Conservation (phyloP, 2,329 filamentous ascomycete species). For the Fusarium oxysporum region DNA sequence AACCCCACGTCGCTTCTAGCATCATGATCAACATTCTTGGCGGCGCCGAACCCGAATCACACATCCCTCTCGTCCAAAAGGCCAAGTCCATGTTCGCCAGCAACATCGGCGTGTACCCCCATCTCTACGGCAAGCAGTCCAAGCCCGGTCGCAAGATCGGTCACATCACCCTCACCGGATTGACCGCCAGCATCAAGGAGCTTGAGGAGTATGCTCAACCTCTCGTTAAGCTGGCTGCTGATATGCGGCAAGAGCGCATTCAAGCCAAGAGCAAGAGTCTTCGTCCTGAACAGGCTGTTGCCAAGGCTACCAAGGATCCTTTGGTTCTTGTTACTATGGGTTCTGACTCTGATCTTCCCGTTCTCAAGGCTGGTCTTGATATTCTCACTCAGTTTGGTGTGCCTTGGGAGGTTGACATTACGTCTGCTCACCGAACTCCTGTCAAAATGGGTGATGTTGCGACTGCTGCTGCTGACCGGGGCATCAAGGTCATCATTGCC, state of each 20-base stretch:
- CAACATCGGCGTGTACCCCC: slow-evolving; percentile 69
- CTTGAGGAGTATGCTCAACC: slow-evolving; percentile 69
- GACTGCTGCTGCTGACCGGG: slow-evolving; percentile 69
- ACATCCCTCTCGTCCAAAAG: slow-evolving; percentile 62
- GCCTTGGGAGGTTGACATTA: slow-evolving; percentile 79
- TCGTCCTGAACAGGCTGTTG: slow-evolving; percentile 48
- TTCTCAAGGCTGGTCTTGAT: slow-evolving; percentile 73
- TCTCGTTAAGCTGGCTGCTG: slow-evolving; percentile 74
- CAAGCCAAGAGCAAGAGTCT: slow-evolving; percentile 53
- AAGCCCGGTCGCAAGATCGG: slow-evolving; percentile 94
- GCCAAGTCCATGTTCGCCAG: slow-evolving; percentile 58
- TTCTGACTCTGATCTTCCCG: slow-evolving; percentile 80
- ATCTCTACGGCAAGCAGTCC: slow-evolving; percentile 92
- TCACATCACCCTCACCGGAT: slow-evolving; percentile 85
- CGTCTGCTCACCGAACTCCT: slow-evolving; percentile 82
- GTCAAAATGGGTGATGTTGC: slow-evolving; percentile 76
- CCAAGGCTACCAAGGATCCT: slow-evolving; percentile 50
- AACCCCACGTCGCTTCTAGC: slow-evolving; percentile 68
- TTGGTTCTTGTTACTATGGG: slow-evolving; percentile 86
- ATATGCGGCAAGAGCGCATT: slow-evolving; percentile 67
- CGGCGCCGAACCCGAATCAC: slow-evolving; percentile 72
- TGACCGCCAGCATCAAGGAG: slow-evolving; percentile 70
- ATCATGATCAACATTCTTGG: slow-evolving; percentile 89
- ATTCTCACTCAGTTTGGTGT: slow-evolving; percentile 77
- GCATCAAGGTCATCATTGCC: slow-evolving; percentile 80